Conservation (phyloP, 2,329 filamentous ascomycete genomes). For the Plenodomus lindquistii region DNA sequence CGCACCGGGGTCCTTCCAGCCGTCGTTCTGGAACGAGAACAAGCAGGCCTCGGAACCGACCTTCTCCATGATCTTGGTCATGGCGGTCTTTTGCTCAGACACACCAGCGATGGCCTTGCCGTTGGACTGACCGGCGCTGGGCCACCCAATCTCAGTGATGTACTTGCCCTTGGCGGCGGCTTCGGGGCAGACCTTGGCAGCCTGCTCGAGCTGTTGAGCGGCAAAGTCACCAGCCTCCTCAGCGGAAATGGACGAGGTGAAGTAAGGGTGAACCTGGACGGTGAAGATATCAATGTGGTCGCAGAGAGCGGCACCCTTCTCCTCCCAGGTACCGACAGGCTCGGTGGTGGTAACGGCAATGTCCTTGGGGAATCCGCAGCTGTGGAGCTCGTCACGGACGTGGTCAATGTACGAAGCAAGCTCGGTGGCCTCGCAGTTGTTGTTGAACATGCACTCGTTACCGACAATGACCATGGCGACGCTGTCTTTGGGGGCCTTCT, state of each 20-base stretch:
- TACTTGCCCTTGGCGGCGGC: conserved; percentile 64
- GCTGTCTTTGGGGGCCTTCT: conserved; percentile 69
- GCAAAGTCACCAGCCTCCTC: conserved; percentile 76
- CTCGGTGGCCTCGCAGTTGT: conserved; percentile 64
- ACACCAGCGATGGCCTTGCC: conserved; percentile 70
- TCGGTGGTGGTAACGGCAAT: conserved; percentile 77
- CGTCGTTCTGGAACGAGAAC: conserved; percentile 79
- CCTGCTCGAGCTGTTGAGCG: conserved; percentile 69
- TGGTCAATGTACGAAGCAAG: conserved; percentile 72
- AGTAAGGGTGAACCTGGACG: conserved; percentile 92
- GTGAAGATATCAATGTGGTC: conserved; percentile 74
- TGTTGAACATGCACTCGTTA: conserved; percentile 87
- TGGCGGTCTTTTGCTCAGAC: conserved; percentile 70
- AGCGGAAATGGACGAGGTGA: conserved; percentile 72
- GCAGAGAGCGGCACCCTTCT: conserved; percentile 67
- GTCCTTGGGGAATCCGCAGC: conserved; percentile 70
- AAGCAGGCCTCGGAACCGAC: conserved; percentile 73
- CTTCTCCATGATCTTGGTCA: conserved; percentile 68
- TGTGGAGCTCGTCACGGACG: conserved; percentile 65
- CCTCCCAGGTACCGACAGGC: conserved; percentile 76
- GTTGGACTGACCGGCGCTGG: conserved; percentile 69
- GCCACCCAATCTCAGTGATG: conserved; percentile 93
- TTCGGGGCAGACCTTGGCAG: conserved; percentile 70
- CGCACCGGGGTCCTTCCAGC: conserved; percentile 75
- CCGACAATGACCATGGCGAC: conserved; percentile 83